These are phyloP conservation scores for Mycoemilia scoparia DNA, from an alignment of 192 early-diverging fungal genomes.

Conservation along the genomic window DNA sequence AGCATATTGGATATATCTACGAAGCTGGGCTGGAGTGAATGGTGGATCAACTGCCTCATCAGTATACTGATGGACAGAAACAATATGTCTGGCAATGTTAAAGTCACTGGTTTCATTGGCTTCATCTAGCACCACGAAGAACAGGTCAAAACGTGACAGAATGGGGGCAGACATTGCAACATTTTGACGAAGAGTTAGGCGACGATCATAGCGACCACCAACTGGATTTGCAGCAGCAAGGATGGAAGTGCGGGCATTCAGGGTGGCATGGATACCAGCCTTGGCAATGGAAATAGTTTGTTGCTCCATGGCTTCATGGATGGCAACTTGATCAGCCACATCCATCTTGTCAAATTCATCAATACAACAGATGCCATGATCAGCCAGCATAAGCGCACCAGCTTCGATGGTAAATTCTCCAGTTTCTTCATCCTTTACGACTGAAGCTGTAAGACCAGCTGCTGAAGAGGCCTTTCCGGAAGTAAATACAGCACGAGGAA, in stretches of 20 bases:
- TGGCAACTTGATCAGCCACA: slow-evolving; percentile 87
- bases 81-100: slow-evolving; percentile 83
- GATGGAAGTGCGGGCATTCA: slow-evolving; percentile 89
- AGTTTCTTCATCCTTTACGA: slow-evolving; percentile 92
- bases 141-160: slow-evolving; percentile 97
- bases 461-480: slow-evolving; percentile 93
- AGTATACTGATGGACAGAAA: slow-evolving; percentile 56
- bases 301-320: slow-evolving; percentile 99
- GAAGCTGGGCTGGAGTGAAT: slow-evolving; percentile 52
- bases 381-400: slow-evolving; percentile 92
- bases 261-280: slow-evolving; percentile 85
- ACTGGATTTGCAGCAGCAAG: slow-evolving; percentile 94
- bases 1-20: slow-evolving; percentile 78
- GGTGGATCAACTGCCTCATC: slow-evolving; percentile 55
- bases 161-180: slow-evolving; percentile 90
- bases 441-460: slow-evolving; percentile 86
- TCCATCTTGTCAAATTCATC: slow-evolving; percentile 99
- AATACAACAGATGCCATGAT: slow-evolving; percentile 95
- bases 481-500: slow-evolving; percentile 88
- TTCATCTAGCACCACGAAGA: slow-evolving; percentile 93
- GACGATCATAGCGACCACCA: slow-evolving; percentile 87
- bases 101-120: slow-evolving; percentile 73
- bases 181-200: slow-evolving; percentile 89
- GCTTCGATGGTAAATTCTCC: slow-evolving; percentile 96
- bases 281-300: slow-evolving; percentile 95